Evolutionary conservation across 2,329 filamentous ascomycete species (phyloP), one percentile per base, ranked within the genome.

Genomic region (Colletotrichum tropicicola): DNA sequence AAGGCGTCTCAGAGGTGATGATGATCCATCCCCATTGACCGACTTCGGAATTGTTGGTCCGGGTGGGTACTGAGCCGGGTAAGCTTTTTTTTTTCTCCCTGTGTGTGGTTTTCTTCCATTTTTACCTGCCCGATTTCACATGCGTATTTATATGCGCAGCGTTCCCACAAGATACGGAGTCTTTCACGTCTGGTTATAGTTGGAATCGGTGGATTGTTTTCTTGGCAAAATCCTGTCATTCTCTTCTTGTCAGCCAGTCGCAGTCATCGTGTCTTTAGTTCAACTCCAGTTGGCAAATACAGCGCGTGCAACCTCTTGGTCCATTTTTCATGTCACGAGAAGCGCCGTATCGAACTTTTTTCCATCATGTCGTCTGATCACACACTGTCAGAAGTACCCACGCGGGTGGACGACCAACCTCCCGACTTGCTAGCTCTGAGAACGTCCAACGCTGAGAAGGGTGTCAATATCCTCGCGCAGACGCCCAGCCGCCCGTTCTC

Each of bases 391-490:
- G 57, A 49, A 19, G 62, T 56, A 15, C 57, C 57, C 21, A 65
- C 62, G 37, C 51, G 62, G 30, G 30, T 21, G 12, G 62, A 65
- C 30, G 58, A 62, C 15, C 3, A 44, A 15, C 62, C 57, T 8
- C 35, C 62, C 2, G 57, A 65, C 23, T 7, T 65, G 17, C 19
- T 65, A 1, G 57, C 62, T 2, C 15, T 65, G 17, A 51, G 37
- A 2, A 65, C 62, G 3, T 65, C 62, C 57, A 65, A 65, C 44
- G 62, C 62, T 17, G 62, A 65, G 28, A 65, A 65, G 57, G 62
- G 62, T 3, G 62, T 65, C 15, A 65, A 65, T 28, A 65, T 65
- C 23, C 52, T 65, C 1, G 62, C 62, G 28, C 62, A 61, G 9
- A 65, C 57, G 2, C 57, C 62, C 8, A 65, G 62, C 28, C 35